Base-by-base conservation (phyloP, 306 rosid genomes). In the Psophocarpus tetragonolobus region DNA sequence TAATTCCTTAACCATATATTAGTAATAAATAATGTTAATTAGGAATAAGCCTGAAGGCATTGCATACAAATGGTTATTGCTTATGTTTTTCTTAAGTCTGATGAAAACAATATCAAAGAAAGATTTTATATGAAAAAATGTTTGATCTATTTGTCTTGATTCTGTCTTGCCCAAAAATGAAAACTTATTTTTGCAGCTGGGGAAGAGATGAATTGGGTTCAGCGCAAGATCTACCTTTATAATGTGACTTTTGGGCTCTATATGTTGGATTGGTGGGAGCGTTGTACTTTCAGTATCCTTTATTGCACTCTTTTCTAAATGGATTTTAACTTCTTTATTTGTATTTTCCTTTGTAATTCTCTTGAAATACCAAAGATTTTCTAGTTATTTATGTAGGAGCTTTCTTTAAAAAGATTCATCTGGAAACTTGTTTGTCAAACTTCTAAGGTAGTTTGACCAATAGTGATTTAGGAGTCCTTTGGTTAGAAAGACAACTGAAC, bases 211-310 rank as follows among this genome's bases (percentile, higher is more conserved):
- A 95, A 95, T 80, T 95, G 97, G 97, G 64, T 95, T 79, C 97
- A 88, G 74, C 95, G 94, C 68, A 91, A 91, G 90, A 82, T 92
- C 81, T 87, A 83, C 71, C 96, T 92, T 36, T 95, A 95, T 90
- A 92, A 92, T 77, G 99, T 92, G 58, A 95, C 97, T n/a, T 95
- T 92, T 78, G 99, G 99, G 54, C 92, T 95, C 63, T 95, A 80
- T 80, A 95, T 91, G 98, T 65, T 92, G 86, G 98, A 95, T 72
- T 88, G 97, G 96, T 95, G 97, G 98, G 98, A 95, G 87, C 97
- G 96, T 60, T 88, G 75, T 71, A 84, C 91, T 41, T 95, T 95
- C 81, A 92, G 98, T 92, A 92, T 91, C 93, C 96, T 91, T 68
- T 78, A 26, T 82, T 51, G 0, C 64, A 4, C 15, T 10, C 36